Evolutionary conservation across 306 rosid species (phyloP), one percentile per base, ranked within the genome.

Genomic region (Begonia peltatifolia): DNA sequence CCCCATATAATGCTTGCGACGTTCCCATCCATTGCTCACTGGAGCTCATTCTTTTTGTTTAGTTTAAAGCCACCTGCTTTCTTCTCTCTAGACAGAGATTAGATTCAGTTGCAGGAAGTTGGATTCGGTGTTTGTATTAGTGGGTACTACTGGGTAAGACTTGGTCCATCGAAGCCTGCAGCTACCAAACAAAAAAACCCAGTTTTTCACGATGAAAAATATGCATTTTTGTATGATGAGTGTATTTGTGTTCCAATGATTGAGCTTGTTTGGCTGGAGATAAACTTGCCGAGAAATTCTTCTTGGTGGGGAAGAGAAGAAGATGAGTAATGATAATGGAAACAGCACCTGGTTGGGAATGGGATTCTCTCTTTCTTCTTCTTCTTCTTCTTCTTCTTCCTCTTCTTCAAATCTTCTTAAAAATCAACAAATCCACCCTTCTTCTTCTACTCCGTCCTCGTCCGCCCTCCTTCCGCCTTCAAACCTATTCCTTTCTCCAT

Each of bases 31-130:
- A 70, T 64, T 60, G 68, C 79, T 64, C 74, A 30, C 79, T 80
- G 80, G 56, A 69, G 67, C 74, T 69, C 82, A 87, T 83, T 83
- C 89, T 65, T 71, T 83, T 78, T 80, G 84, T 76, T 84, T 68
- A 49, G 75, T 73, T 77, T 86, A 77, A 77, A 82, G 80, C 72
- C 59, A 56, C 72, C 67, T 68, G 71, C 82, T 68, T 72, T 67
- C 68, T 73, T 67, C 74, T 64, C 63, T 64, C 63, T 71, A 44
- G n/a, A 20, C n/a, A n/a, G 46, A 18, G 49, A 54, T 17, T 15
- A 67, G 81, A 49, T 61, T 67, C 65, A 68, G 82, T 68, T 56
- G 63, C 78, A 62, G 76, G 74, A 61, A 46, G 50, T 67, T 59
- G 64, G 65, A 57, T 74, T 74, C 62, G 63, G 42, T 60, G 41